phyloP scores from a whole-genome alignment of 345 rosid species.

The Triadica sebifera region DNA sequence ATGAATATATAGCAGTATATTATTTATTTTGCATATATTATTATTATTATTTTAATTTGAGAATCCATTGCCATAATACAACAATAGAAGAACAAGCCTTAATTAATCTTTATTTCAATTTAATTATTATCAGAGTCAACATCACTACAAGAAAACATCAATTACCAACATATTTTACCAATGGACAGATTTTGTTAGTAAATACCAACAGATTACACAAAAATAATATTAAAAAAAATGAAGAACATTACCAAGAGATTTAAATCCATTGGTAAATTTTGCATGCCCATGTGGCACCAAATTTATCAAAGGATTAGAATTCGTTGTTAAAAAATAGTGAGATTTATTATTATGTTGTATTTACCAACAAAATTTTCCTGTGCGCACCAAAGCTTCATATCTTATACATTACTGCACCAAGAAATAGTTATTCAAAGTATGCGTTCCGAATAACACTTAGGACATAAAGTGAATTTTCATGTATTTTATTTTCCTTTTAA shows the following conservation, averaged over 20 bases:
- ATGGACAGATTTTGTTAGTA: no score
- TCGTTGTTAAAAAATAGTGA: no score
- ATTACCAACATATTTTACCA: no score
- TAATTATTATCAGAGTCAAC: neutral
- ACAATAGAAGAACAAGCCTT: neutral
- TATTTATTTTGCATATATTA: neutral
- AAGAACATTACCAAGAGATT: no score
- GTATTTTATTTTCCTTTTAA: neutral
- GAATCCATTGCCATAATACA: neutral
- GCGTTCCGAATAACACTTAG: neutral
- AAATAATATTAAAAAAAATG: no score
- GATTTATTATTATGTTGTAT: no score
- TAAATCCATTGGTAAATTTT: no score
- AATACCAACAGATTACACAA: no score
- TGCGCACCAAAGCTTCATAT: conserved; percentile 68
- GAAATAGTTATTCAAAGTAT: conserved; percentile 15
- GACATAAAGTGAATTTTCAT: neutral
- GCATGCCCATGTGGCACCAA: no score
- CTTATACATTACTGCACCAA: conserved; percentile 44
- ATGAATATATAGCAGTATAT: neutral
- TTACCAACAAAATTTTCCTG: no score
- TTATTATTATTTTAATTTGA: neutral
- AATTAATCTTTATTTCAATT: neutral
- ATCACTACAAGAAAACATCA: no score
- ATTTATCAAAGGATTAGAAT: no score